Conservation (phyloP, 306 rosid species). For the Prunus persica region Prunus_persica_NCBIv2 NC_034009.1:36410501-36411000, state of each 20-base stretch:
- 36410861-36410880: background rate
- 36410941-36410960: conserved; percentile 13
- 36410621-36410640: conserved; percentile 73
- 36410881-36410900: too few species aligned
- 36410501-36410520: background rate
- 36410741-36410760: conserved; percentile 81
- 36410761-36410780: conserved; percentile 82
- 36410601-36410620: conserved; percentile 77
- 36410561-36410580: conserved; percentile 67
- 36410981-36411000: conserved; percentile 60
- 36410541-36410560: background rate
- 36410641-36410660: conserved; percentile 52
- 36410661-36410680: background rate
- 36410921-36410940: too few species aligned
- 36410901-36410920: background rate
- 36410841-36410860: background rate
- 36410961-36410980: conserved; percentile 79
- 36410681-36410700: background rate
- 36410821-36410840: conserved; percentile 40
- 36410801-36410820: conserved; percentile 82
- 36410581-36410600: conserved; percentile 70
- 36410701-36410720: background rate
- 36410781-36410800: conserved; percentile 85
- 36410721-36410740: conserved; percentile 52
- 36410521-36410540: background rate